Evolutionary conservation across 192 early-diverging fungal genomes (phyloP), one percentile per base, ranked within the genome.

Genomic region (Umbelopsis isabellina): DNA sequence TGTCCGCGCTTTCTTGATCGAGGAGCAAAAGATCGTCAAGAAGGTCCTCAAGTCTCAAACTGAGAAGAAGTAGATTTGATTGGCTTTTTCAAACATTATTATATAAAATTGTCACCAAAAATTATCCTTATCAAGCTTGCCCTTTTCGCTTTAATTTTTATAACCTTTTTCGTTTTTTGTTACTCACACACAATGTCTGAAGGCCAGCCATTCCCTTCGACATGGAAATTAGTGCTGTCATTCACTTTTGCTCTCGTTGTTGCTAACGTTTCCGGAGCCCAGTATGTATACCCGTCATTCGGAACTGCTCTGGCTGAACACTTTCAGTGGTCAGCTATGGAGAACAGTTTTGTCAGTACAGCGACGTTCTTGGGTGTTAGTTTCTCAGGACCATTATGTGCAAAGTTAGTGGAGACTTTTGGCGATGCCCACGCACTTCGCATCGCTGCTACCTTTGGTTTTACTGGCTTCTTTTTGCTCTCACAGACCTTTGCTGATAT

Each of bases 21-120:
- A 98, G 88, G 97, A 98, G 89, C 97, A 98, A 90, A 98, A 98
- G 94, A 97, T 98, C 77, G 96, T 98, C 85, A 98, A 98, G 94
- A 94, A 92, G 86, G 94, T 98, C 72, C 89, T 97, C 83, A 98
- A 97, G 92, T 72, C 89, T 52, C 84, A 85, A 69, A 76, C 72
- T 68, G 80, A 86, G 78, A 66, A 61, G 55, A 61, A 61, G 55
- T 61, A 61, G 55, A 61, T 61, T 61, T 61, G 55, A 61, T 61
- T 61, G 55, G 30, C 30, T 61, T 61, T 33, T 13, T 35, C 23
- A n/a, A 21, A 30, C 16, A 61, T 61, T 61, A 16, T 16, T 61
- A 61, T 35, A 61, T 61, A 61, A 61, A 61, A 35, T 33, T 35
- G 33, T 30, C 33, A 41, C 55, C 55, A 61, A 61, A 61, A 61